Evolutionary conservation across 768 basidiomycete species (phyloP), one percentile per base, ranked within the genome.

Genomic region (Neoboletus subvelutipes): DNA sequence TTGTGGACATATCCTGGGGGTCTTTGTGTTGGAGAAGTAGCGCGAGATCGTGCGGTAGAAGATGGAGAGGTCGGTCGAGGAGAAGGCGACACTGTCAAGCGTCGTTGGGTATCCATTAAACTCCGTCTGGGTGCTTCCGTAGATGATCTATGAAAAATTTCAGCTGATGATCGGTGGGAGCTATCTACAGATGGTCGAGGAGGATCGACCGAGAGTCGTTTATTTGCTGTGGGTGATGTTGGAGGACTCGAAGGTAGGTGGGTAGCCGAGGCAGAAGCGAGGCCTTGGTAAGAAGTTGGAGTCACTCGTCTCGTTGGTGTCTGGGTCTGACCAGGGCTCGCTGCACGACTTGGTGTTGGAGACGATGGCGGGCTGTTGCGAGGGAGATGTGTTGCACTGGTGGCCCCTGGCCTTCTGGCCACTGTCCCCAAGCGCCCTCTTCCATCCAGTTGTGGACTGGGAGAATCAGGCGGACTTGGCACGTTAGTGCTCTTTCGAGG

Each of bases 191-290:
- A 56, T 55, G 72, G 46, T 54, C 70, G 62, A 51, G 56, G 54
- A 17, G 63, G 33, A 28, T 70, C 60, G 17, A 69, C 39, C 18
- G 69, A 72, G 17, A 68, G 60, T 53, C 69, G 65, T 29, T 71
- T 68, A 37, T 65, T 66, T 47, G 68, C 50, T 26, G 68, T 55
- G 5, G 75, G 67, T 13, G 78, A 63, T 36, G 64, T 64, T 11
- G 68, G 61, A 12, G 71, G 59, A 46, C 49, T 58, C 20, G 79
- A 70, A n/a, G 81, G 80, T 50, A 83, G 72, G 60, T 82, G 79
- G 2, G 83, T 78, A 3, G 80, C 70, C 4, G 85, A 84, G 6
- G 77, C 63, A 2, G 85, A 83, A 7, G 75, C 67, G 20, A 79
- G 63, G 29, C 78, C 77, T 56, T 79, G 77, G 50, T 60, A 50